Evolutionary conservation across 2,329 filamentous ascomycete species (phyloP), one percentile per base, ranked within the genome.

Genomic region (Sphaerulina musiva): DNA sequence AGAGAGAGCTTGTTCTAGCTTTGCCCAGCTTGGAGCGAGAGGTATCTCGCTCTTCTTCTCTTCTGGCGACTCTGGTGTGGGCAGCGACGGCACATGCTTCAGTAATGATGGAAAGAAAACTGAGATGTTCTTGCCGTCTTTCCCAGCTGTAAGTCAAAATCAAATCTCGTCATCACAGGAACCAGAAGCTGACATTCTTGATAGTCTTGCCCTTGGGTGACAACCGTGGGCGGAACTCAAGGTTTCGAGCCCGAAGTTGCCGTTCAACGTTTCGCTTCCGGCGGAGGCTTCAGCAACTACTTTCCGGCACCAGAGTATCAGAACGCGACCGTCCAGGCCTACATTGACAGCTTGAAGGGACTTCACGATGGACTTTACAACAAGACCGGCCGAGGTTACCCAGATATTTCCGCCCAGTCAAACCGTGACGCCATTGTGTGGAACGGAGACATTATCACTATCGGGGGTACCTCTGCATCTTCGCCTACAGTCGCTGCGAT

Each of bases 41-140:
- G 84, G 84, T 20, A 78, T 84, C 2, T 80, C 80, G 0, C 73
- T 86, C 12, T 70, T 86, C 26, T 81, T 82, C 58, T 77, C 79
- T n/a, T 80, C 78, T 10, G 85, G 85, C 4, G 83, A 89, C 61
- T 67, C 68, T 32, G 82, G 82, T 38, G 76, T 83, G n/a, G 80
- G 80, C 9, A 57, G 64, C 2, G 70, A 71, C 20, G 73, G 70
- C 29, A 70, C 69, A 9, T 77, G 74, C 65, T 68, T 71, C 58
- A 71, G 69, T 53, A 77, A 77, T 59, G 71, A 74, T 43, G 73
- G 72, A 52, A 72, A 69, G 47, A 73, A 73, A 61, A 71, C 67
- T 1, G 70, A 68, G 4, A 67, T 68, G 11, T 76, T 78, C 62
- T 56, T 69, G n/a, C 74, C 75, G 26, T 69, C 48, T 11, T 77